These are phyloP conservation scores for Phialophora chinensis DNA, from an alignment of 2,329 filamentous ascomycete genomes.

Conservation along the genomic window DNA sequence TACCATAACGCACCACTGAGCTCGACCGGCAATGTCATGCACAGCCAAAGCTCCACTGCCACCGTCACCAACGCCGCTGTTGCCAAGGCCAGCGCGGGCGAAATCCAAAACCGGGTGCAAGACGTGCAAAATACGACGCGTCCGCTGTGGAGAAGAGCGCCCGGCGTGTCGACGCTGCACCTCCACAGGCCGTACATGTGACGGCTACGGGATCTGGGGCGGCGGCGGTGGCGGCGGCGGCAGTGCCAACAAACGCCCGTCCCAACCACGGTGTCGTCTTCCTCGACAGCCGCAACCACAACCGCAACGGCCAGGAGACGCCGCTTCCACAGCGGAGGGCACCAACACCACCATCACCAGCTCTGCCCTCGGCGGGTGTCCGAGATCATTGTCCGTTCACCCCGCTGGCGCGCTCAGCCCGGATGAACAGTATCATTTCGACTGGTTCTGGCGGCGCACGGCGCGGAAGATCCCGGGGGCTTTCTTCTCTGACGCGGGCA, in stretches of 20 bases:
- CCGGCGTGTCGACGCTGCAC: slow-evolving; percentile 48
- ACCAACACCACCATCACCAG: neutral
- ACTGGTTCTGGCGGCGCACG: slow-evolving; percentile 43
- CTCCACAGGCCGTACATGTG: slow-evolving; percentile 47
- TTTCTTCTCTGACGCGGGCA: slow-evolving; percentile 49
- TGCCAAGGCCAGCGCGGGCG: neutral
- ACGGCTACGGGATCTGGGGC: slow-evolving; percentile 54
- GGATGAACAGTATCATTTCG: slow-evolving; percentile 41
- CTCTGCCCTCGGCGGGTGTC: neutral
- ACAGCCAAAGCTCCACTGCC: neutral
- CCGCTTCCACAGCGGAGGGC: neutral
- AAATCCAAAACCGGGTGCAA: slow-evolving; percentile 18
- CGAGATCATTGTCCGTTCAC: neutral
- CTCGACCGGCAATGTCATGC: neutral
- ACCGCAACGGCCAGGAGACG: neutral
- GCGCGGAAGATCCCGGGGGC: slow-evolving; percentile 46
- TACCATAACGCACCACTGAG: neutral
- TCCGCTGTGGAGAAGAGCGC: slow-evolving; percentile 49
- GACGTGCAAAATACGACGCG: slow-evolving; percentile 39
- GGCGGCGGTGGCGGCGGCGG: slow-evolving; percentile 31
- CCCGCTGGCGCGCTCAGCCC: slow-evolving; percentile 2
- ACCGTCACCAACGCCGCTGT: too few relatives aligned
- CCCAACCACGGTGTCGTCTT: neutral
- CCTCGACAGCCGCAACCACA: neutral
- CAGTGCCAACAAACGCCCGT: neutral